phyloP scores from a whole-genome alignment of 2,329 filamentous ascomycete species.

The Claviceps sorghi region DNA sequence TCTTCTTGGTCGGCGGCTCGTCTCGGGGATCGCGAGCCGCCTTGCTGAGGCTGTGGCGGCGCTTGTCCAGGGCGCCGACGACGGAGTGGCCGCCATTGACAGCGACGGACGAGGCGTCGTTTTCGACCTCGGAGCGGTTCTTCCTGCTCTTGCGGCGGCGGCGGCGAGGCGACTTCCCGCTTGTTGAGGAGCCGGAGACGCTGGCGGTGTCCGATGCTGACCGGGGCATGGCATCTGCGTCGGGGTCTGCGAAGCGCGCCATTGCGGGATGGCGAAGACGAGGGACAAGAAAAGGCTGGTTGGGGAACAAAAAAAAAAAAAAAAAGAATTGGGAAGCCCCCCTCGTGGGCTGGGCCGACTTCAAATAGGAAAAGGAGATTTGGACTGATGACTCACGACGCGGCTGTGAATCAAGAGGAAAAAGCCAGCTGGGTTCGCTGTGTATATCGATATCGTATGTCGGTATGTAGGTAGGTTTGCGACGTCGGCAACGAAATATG shows the following conservation, averaged over 20 bases:
- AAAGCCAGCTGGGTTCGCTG: too few species aligned
- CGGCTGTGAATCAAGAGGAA: too few species aligned
- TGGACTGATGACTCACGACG: too few species aligned
- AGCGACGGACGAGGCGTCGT: slow-evolving; percentile 8
- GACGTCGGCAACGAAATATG: background rate
- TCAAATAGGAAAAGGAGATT: background rate
- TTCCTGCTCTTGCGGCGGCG: slow-evolving; percentile 16
- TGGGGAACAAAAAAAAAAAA: background rate
- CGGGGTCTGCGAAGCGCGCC: slow-evolving; percentile 15
- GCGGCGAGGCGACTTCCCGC: slow-evolving; percentile 13
- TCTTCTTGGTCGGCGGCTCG: slow-evolving; percentile 29
- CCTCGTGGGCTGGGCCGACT: background rate
- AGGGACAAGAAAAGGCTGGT: background rate
- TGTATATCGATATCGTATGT: too few species aligned
- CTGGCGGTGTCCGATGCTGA: slow-evolving; percentile 11
- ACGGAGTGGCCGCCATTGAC: slow-evolving; percentile 17
- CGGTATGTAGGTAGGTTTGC: background rate
- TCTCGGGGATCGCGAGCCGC: slow-evolving; percentile 47
- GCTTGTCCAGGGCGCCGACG: slow-evolving; percentile 21
- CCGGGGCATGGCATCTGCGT: slow-evolving; percentile 8
- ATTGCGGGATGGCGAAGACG: slow-evolving; percentile 7
- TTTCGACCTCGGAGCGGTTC: slow-evolving; percentile 9
- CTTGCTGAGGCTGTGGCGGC: slow-evolving; percentile 42
- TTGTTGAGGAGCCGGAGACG: slow-evolving; percentile 16
- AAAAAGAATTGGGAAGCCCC: background rate